Conservation (phyloP, 164 flowering plant species). For the Vitis rotundifolia region DNA sequence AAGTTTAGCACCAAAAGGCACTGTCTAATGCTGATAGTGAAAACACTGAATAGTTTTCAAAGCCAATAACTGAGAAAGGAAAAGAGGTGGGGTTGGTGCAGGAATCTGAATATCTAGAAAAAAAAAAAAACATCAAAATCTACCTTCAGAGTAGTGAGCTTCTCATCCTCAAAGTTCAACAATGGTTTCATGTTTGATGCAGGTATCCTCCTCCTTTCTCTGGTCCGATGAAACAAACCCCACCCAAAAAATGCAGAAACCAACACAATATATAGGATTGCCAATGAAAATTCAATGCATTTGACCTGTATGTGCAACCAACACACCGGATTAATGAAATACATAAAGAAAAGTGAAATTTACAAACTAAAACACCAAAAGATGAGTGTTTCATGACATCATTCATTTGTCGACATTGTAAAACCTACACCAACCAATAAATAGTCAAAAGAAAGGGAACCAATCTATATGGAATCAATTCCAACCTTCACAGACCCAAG, state of each 20-base stretch:
- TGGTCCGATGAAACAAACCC: conserved; percentile 50
- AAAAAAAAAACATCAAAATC: too few relatives aligned
- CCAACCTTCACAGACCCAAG: conserved; percentile 78
- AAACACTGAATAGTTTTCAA: too few relatives aligned
- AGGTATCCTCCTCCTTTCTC: conserved; percentile 39
- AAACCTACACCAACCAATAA: conserved; percentile 2
- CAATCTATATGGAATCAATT: background rate
- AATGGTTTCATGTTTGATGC: conserved; percentile 47
- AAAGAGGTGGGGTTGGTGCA: too few relatives aligned
- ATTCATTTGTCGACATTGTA: background rate
- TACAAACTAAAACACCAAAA: background rate
- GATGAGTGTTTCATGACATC: background rate
- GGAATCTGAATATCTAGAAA: too few relatives aligned
- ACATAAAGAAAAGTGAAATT: background rate
- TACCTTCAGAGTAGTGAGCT: background rate
- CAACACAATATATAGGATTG: conserved; percentile 57
- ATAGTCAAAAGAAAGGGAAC: background rate
- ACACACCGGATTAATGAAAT: conserved; percentile 8
- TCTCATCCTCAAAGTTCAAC: conserved; percentile 40
- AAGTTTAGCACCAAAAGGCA: too few relatives aligned
- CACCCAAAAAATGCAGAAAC: conserved; percentile 70
- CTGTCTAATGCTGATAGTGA: too few relatives aligned
- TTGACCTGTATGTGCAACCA: conserved; percentile 55
- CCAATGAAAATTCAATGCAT: conserved; percentile 71
- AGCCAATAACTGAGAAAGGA: too few relatives aligned